phyloP scores from a whole-genome alignment of 1,284 basidiomycete genomes.

The Leccinum subspadiceum region DNA sequence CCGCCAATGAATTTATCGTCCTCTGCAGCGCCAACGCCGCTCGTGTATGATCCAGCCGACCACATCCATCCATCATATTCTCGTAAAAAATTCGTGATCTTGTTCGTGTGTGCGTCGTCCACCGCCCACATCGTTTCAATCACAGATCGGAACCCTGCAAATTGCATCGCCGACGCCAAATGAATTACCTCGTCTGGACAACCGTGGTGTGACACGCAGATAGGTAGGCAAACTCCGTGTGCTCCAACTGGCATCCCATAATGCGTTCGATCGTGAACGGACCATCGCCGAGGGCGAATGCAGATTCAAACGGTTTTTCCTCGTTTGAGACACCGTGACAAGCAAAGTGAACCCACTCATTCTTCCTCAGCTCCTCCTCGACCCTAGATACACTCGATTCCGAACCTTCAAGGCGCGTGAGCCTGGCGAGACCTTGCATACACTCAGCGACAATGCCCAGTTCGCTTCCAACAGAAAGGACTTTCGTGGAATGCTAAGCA shows the following conservation, averaged over 20 bases:
- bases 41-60: too few species aligned
- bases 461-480: too few species aligned
- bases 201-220: not conserved
- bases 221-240: not conserved
- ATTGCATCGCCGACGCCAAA: not conserved
- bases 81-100: not conserved
- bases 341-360: too few species aligned
- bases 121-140: not conserved
- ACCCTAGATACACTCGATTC: too few species aligned
- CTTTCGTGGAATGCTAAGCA: too few species aligned
- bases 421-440: too few species aligned
- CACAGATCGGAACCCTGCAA: not conserved
- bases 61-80: not conserved
- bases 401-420: too few species aligned
- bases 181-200: not conserved
- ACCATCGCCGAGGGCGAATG: too few species aligned
- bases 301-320: too few species aligned
- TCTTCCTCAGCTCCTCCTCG: too few species aligned
- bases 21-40: not conserved
- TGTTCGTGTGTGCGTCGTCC: not conserved
- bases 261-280: not conserved
- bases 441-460: too few species aligned
- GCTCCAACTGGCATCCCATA: not conserved
- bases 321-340: too few species aligned
- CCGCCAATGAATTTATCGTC: not conserved